Evolutionary conservation across 1,284 basidiomycete genomes (phyloP).

Genomic region (Fomitopsis schrenkii): DNA sequence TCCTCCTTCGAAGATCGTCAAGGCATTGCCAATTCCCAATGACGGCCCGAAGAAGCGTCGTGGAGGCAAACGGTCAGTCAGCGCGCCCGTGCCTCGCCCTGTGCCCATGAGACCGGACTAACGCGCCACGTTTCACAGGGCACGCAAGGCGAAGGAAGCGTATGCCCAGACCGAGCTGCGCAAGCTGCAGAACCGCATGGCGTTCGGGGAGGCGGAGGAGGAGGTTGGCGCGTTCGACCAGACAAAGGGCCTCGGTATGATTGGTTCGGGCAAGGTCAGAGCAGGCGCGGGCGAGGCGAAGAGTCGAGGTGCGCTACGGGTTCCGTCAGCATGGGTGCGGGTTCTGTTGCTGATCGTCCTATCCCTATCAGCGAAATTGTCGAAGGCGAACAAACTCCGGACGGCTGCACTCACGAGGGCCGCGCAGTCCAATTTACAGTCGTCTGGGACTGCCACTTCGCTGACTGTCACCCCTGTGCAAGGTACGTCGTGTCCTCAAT

Average conservation of each 20-base stretch:
- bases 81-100: not conserved
- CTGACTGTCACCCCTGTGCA: slow-evolving; percentile 95
- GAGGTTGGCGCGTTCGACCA: slow-evolving; percentile 97
- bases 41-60: slow-evolving; percentile 95
- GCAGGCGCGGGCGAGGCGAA: slow-evolving; percentile 84
- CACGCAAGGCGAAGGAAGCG: slow-evolving; percentile 95
- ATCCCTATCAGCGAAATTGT: slow-evolving; percentile 76
- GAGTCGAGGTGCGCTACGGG: slow-evolving; percentile 66
- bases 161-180: slow-evolving; percentile 96
- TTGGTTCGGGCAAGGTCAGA: slow-evolving; percentile 88
- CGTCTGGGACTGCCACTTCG: slow-evolving; percentile 87
- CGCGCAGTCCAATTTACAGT: slow-evolving; percentile 55
- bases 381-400: slow-evolving; percentile 92
- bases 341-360: slow-evolving; percentile 3
- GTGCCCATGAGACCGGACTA: not conserved
- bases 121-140: slow-evolving; percentile 42
- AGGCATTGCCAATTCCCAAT: slow-evolving; percentile 94
- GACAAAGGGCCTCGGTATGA: slow-evolving; percentile 97
- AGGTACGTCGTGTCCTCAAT: slow-evolving; percentile 45
- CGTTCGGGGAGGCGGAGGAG: slow-evolving; percentile 93
- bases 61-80: slow-evolving; percentile 82
- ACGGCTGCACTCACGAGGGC: slow-evolving; percentile 79
- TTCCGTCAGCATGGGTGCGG: not conserved
- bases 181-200: slow-evolving; percentile 96
- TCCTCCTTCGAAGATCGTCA: slow-evolving; percentile 90